phyloP scores from a whole-genome alignment of 129 eudicot species.

The Dittrichia graveolens region DNA sequence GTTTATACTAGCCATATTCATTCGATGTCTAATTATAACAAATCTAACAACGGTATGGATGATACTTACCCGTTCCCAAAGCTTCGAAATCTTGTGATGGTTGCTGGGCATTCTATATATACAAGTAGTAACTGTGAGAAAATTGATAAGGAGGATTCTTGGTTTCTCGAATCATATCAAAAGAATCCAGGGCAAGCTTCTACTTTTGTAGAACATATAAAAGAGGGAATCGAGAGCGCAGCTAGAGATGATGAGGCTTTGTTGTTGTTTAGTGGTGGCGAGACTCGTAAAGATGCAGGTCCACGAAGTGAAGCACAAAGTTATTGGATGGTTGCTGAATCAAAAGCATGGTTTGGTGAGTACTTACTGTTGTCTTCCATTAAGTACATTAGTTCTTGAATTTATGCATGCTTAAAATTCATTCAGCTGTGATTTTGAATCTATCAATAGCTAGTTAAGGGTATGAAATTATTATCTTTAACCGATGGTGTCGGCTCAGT shows the following conservation, averaged over 20 bases:
- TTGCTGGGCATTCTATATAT: conserved; percentile 97
- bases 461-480: background rate
- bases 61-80: conserved; percentile 59
- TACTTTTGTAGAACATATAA: conserved; percentile 80
- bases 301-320: conserved; percentile 99
- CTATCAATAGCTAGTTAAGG: background rate
- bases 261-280: conserved; percentile 98
- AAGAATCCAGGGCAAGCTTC: conserved; percentile 97
- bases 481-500: background rate
- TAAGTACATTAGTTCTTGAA: background rate
- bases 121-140: conserved; percentile 89
- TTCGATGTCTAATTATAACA: conserved; percentile 41
- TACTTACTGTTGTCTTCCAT: conserved; percentile 15
- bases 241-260: conserved; percentile 70
- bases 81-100: conserved; percentile 89
- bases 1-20: conserved; percentile 42
- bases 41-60: conserved; percentile 25
- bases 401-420: background rate
- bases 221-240: conserved; percentile 73
- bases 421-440: no score
- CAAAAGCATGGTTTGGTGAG: conserved; percentile 99
- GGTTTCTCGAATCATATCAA: conserved; percentile 95
- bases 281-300: conserved; percentile 96
- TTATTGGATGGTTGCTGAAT: conserved; percentile 96
- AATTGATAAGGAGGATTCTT: conserved; percentile 85